Conservation (phyloP, 441 rosid genomes). For the Theobroma grandiflorum region DNA sequence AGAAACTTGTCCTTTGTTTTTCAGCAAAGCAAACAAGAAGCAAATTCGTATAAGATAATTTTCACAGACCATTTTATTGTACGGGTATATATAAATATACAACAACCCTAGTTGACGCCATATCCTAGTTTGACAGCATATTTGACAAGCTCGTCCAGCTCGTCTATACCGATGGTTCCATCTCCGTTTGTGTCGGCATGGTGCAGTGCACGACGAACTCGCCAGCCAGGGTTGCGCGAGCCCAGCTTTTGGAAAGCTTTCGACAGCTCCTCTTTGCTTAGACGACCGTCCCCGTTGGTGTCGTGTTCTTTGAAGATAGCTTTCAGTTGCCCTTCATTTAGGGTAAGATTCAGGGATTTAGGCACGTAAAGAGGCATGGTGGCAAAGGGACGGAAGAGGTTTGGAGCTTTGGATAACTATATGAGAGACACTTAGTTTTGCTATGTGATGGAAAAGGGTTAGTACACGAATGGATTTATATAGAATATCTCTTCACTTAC, state of each 20-base stretch:
- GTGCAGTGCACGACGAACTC: conserved; percentile 15
- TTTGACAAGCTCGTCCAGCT: conserved; percentile 12
- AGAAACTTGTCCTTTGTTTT: background rate
- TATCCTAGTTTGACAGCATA: conserved; percentile 15
- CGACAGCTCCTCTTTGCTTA: conserved; percentile 17
- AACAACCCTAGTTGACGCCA: conserved; percentile 1
- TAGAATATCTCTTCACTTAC: background rate
- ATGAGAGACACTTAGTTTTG: background rate
- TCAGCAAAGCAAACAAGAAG: background rate
- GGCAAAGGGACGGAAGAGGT: background rate
- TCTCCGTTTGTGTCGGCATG: conserved; percentile 21
- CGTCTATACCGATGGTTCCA: background rate
- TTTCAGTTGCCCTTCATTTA: conserved; percentile 21
- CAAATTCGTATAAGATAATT: background rate
- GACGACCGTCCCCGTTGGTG: conserved; percentile 21
- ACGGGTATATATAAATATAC: background rate
- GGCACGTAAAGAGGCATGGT: conserved; percentile 21
- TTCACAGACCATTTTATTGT: background rate
- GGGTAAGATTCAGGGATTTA: background rate
- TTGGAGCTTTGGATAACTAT: background rate
- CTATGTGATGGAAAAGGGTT: background rate
- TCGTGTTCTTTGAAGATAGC: conserved; percentile 19
- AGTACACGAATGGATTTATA: background rate
- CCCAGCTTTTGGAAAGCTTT: conserved; percentile 16
- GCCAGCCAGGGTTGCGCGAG: background rate